Base-by-base conservation (phyloP, 768 basidiomycete genomes). In the Termitomyces sp. region DNA sequence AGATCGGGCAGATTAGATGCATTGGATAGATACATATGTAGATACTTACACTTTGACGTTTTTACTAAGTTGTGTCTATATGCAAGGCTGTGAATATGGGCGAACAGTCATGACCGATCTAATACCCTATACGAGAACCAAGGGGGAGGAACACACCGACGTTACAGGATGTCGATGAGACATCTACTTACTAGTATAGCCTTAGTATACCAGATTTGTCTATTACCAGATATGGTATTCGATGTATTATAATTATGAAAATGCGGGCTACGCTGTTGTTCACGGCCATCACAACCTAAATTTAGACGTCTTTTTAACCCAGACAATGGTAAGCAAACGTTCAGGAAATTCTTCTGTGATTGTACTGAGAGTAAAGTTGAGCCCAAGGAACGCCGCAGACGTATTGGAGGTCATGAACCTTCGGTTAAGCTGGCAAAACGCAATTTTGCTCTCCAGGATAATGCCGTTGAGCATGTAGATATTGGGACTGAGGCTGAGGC, bases 391-490 rank as follows among this genome's bases (percentile, higher is more conserved):
- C 68, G 69, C 50, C 75, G 76, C 56, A 70, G 68, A 53, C 80
- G 81, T 52, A 66, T 65, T 15, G 65, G 65, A n/a, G 70, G 63
- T 1, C 86, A 88, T 58, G 73, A 76, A 40, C 72, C 78, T 32
- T 81, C 85, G 15, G 82, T 73, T 33, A 80, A 76, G 59, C 67
- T 79, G 10, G 57, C 64, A 36, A 81, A 77, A 54, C 77, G 79
- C 43, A 68, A 71, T 46, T 81, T 81, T 55, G 78, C 81, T 2
- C 71, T 76, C 11, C 77, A 81, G 59, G 77, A 77, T 25, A 73
- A 74, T 60, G 72, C 72, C 7, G 75, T 79, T 2, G 76, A 84
- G 56, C 70, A 73, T 49, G 66, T 83, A 39, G 73, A 80, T 35
- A 61, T 81, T 44, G 82, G 79, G 38, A 66, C 67, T 36, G 68